Conservation (phyloP, 768 basidiomycete genomes). For the Phaeotremella fagi region DNA sequence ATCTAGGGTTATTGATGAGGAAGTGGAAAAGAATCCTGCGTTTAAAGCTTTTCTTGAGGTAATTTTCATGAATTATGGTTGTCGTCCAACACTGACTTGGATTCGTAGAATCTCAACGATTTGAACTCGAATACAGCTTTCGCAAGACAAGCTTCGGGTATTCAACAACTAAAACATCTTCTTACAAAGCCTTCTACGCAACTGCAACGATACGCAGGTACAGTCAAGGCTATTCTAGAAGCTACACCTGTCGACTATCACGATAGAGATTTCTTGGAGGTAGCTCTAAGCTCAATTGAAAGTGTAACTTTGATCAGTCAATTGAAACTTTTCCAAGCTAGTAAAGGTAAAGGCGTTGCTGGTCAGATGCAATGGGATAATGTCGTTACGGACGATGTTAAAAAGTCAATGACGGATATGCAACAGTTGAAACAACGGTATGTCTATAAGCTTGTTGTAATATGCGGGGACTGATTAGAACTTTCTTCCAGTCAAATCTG, state of each 20-base stretch:
- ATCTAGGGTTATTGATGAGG: conserved; percentile 81
- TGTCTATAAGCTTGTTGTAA: conserved; percentile 36
- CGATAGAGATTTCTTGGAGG: conserved; percentile 73
- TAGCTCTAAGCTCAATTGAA: conserved; percentile 78
- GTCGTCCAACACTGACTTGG: not conserved
- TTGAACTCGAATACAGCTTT: not conserved
- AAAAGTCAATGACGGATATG: conserved; percentile 61
- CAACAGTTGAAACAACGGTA: conserved; percentile 81
- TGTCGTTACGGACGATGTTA: conserved; percentile 65
- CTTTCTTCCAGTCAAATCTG: conserved; percentile 68
- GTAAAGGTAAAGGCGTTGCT: conserved; percentile 74
- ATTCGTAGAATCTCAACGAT: not conserved
- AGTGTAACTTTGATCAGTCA: conserved; percentile 75
- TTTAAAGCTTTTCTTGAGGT: conserved; percentile 80
- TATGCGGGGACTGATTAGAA: not conserved
- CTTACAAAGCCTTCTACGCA: conserved; percentile 75
- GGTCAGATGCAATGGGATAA: conserved; percentile 89
- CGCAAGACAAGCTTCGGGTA: not conserved
- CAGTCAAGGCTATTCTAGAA: conserved; percentile 77
- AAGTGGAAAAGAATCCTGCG: conserved; percentile 71
- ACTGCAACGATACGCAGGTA: conserved; percentile 74
- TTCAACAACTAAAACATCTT: conserved; percentile 59
- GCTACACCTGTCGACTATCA: conserved; percentile 76
- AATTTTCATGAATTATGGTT: conserved; percentile 16
- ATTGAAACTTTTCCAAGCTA: conserved; percentile 81